A percentile compares a stretch with the other conserved stretches of the same genome.
Evolutionary conservation across 2,329 filamentous ascomycete genomes (phyloP).

Genomic region (Clonostachys rhizophaga): DNA sequence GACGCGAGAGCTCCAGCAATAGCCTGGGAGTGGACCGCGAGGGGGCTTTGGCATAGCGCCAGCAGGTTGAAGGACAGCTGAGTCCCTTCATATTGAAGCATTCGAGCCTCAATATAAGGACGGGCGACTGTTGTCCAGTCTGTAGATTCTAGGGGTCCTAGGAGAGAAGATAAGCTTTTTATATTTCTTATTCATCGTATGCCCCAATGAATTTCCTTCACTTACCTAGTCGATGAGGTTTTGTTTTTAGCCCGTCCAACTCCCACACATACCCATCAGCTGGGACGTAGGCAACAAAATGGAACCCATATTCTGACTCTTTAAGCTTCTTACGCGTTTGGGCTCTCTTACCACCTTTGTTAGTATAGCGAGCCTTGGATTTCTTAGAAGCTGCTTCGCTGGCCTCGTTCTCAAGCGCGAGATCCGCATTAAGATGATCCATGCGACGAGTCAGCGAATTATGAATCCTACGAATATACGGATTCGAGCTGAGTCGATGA

Average conservation of each 20-base stretch:
- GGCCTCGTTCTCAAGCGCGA: slow-evolving; percentile 57
- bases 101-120: slow-evolving; percentile 61
- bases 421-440: slow-evolving; percentile 70
- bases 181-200: background rate
- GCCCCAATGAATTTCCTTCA: background rate
- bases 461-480: slow-evolving; percentile 75
- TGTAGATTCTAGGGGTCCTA: slow-evolving; percentile 23
- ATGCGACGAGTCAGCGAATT: slow-evolving; percentile 81
- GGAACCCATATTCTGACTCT: slow-evolving; percentile 58
- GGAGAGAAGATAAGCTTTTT: background rate
- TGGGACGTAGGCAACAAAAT: slow-evolving; percentile 88
- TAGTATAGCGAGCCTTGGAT: slow-evolving; percentile 20
- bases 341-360: slow-evolving; percentile 19
- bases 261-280: slow-evolving; percentile 75
- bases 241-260: slow-evolving; percentile 75
- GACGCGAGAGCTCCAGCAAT: slow-evolving; percentile 37
- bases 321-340: slow-evolving; percentile 34
- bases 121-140: slow-evolving; percentile 66
- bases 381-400: slow-evolving; percentile 24
- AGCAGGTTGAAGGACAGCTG: slow-evolving; percentile 74
- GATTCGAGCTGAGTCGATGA: slow-evolving; percentile 67
- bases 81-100: slow-evolving; percentile 60
- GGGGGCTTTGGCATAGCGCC: slow-evolving; percentile 65
- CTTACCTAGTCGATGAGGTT: slow-evolving; percentile 45
- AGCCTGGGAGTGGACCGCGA: slow-evolving; percentile 40